Percentiles rank a stretch among this genome's conserved stretches.
Conservation (phyloP, 2,329 filamentous ascomycete species). For the Fusarium sp. region DNA sequence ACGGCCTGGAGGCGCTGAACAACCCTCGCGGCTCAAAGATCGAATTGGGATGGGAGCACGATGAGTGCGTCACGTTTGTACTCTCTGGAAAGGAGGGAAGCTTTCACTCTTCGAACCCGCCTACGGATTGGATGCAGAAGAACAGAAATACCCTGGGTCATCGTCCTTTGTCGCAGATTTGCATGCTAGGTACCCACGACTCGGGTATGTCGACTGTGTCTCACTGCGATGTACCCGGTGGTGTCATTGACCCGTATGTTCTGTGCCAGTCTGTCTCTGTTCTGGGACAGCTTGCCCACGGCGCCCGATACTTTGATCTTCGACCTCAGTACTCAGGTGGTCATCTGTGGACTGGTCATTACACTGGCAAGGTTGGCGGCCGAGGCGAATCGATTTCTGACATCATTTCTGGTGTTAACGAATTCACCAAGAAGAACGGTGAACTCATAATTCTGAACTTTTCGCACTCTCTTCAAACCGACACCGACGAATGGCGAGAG, state of each 20-base stretch:
- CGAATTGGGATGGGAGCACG: constrained; percentile 2
- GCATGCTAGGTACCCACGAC: not conserved
- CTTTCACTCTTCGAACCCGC: constrained; percentile 1
- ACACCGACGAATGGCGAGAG: constrained; percentile 4
- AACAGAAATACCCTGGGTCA: not conserved
- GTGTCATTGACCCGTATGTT: constrained; percentile 6
- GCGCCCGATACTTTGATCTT: not conserved
- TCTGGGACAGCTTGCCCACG: not conserved
- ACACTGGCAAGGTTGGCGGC: not conserved
- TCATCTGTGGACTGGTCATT: not conserved
- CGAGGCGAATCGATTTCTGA: not conserved
- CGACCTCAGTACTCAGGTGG: constrained; percentile 1
- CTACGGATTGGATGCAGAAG: constrained; percentile 12
- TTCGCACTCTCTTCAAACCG: constrained; percentile 3
- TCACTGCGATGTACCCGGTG: not conserved
- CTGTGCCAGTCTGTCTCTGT: not conserved
- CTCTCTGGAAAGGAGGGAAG: not conserved
- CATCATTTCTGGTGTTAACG: not conserved
- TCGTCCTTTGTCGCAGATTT: constrained; percentile 2
- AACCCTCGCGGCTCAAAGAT: constrained; percentile 3
- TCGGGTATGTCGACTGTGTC: constrained; percentile 6
- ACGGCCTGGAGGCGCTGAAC: not conserved
- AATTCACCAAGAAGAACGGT: not conserved
- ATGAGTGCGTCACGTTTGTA: constrained; percentile 1
- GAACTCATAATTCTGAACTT: constrained; percentile 6